Evolutionary conservation across 345 rosid species (phyloP), one percentile per base, ranked within the genome.

Genomic region (Populus ilicifolia): DNA sequence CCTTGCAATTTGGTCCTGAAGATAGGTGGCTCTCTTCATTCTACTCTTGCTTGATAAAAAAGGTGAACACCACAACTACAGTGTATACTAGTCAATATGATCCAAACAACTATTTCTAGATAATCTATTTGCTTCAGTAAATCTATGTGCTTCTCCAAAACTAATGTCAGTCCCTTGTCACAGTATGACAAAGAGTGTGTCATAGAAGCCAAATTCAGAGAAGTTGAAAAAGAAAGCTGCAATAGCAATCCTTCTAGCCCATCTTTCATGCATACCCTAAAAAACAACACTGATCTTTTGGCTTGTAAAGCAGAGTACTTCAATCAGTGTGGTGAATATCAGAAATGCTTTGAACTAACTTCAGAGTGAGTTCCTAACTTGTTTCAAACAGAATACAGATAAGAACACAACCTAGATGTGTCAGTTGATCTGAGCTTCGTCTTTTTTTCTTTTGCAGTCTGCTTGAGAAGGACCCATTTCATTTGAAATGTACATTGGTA

Each of bases 381-480:
- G 25, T 73, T 84, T 38, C 71, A 69, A 72, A 48, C n/a, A 73
- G 43, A 69, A 46, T 33, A 77, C 56, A 56, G 70, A 73, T 70
- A 74, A 54, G 13, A 11, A 64, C 61, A 75, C 71, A 52, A 59
- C 61, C 27, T 50, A n/a, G 63, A 59, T 78, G 64, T 78, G 38
- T 76, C 63, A 70, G 67, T 72, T 78, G 67, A 74, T 65, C 72
- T 36, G 29, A 75, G 21, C 77, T 73, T 73, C 74, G 62, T 56
- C 54, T 72, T 76, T 27, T 27, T 27, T 56, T 85, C 67, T 70
- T 66, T 83, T 75, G 63, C 80, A 96, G 97, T 41, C 82, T 93
- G 81, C 99, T 96, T 85, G 97, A 93, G 80, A 96, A 92, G 79
- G 99, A 96, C 82, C 99, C 99, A 78, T 96, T 93, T 85, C 99